Conservation (phyloP, 2,329 filamentous ascomycete species). For the Fusarium verticillioides region DNA sequence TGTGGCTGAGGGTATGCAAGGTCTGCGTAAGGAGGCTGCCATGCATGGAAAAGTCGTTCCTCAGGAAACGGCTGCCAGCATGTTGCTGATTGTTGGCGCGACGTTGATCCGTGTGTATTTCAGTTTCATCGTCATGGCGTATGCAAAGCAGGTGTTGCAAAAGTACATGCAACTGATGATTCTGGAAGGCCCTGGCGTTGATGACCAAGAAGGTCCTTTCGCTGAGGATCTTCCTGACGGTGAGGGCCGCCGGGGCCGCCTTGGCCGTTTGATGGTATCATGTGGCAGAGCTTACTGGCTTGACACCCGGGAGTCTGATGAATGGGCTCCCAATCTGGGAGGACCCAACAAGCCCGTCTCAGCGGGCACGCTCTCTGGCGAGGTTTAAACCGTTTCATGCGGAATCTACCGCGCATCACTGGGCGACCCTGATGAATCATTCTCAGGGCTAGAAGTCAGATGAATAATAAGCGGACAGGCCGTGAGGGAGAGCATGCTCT, state of each 20-base stretch:
- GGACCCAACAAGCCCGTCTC: constrained; percentile 66
- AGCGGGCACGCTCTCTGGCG: constrained; percentile 50
- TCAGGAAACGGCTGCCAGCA: constrained; percentile 77
- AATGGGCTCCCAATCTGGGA: constrained; percentile 73
- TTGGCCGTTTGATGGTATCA: constrained; percentile 82
- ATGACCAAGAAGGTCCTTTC: constrained; percentile 73
- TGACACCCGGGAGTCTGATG: constrained; percentile 71
- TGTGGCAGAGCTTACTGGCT: constrained; percentile 85
- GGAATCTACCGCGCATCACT: constrained; percentile 14
- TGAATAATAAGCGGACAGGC: constrained; percentile 17
- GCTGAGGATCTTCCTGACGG: constrained; percentile 75
- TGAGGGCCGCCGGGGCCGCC: constrained; percentile 79
- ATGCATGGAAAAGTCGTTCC: constrained; percentile 52
- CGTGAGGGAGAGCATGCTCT: neutral
- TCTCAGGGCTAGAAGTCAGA: constrained; percentile 3
- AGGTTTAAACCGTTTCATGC: constrained; percentile 42
- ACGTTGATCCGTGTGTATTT: constrained; percentile 86
- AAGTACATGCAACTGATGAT: constrained; percentile 64
- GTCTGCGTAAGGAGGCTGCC: constrained; percentile 48
- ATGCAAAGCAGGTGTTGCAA: constrained; percentile 80
- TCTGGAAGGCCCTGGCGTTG: constrained; percentile 60
- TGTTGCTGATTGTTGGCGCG: constrained; percentile 78
- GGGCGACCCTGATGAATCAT: neutral
- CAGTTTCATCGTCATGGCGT: constrained; percentile 83
- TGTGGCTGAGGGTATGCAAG: constrained; percentile 49